Evolutionary conservation across 73 alveolate genomes (phyloP).

Genomic region (Tetrahymena thermophila): DNA sequence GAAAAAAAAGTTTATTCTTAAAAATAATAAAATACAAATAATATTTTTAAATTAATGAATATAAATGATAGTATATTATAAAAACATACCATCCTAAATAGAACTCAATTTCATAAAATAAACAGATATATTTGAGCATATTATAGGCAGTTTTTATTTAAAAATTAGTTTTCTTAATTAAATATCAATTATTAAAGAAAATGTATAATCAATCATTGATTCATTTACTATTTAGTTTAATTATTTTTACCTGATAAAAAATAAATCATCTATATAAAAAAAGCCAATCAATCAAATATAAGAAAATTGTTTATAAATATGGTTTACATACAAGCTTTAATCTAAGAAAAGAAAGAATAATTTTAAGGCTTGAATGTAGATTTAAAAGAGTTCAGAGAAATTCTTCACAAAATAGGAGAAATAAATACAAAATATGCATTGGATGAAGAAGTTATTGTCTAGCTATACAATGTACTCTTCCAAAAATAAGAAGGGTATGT

Average conservation of each 20-base stretch:
- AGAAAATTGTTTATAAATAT: not conserved
- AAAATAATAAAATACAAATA: too few species aligned
- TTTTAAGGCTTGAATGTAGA: not conserved
- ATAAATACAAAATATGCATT: not conserved
- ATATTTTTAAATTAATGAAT: too few species aligned
- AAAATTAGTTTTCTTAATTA: not conserved
- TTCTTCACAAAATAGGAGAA: not conserved
- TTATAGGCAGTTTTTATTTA: not conserved
- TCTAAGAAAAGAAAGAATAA: not conserved
- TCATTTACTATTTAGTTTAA: not conserved
- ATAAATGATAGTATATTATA: too few species aligned
- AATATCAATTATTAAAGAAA: too few species aligned
- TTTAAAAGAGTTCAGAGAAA: not conserved
- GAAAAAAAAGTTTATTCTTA: too few species aligned
- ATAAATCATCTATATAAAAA: not conserved
- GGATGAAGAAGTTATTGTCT: not conserved
- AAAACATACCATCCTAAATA: too few species aligned
- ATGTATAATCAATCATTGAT: not conserved
- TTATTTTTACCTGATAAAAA: not conserved
- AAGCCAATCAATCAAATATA: not conserved
- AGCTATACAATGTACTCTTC: not conserved
- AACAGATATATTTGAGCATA: not conserved
- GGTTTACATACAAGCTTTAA: not conserved
- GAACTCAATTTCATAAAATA: not conserved
- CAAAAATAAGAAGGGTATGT: not conserved